Evolutionary conservation across 2,329 filamentous ascomycete species (phyloP).

Genomic region (Penicillium thymicola): DNA sequence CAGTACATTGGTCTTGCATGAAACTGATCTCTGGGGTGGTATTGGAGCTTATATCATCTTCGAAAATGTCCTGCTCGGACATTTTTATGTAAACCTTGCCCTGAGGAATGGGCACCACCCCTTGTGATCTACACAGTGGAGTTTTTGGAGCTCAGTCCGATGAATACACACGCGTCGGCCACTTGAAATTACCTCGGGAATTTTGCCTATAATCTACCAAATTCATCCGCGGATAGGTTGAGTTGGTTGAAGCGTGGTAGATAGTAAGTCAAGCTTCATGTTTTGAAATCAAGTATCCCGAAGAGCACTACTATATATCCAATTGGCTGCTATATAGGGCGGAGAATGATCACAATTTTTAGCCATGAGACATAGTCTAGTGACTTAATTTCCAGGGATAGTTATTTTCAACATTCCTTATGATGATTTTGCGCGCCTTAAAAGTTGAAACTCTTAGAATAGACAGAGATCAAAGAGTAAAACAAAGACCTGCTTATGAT

Average conservation of each 20-base stretch:
- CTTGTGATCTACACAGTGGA: constrained; percentile 2
- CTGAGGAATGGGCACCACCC: constrained; percentile 5
- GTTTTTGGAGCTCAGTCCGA: neutral
- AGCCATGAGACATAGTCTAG: neutral
- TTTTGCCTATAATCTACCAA: neutral
- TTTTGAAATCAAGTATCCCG: neutral
- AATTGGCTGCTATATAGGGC: neutral
- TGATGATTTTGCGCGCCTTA: neutral
- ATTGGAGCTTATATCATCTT: constrained; percentile 4
- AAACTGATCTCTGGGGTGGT: neutral
- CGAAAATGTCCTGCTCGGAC: neutral
- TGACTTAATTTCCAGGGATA: constrained; percentile 3
- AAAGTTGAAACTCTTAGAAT: neutral
- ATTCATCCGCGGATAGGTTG: neutral
- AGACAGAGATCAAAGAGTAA: neutral
- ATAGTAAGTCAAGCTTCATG: neutral
- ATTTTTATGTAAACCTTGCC: constrained; percentile 1
- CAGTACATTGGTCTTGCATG: neutral
- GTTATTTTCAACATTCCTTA: constrained; percentile 4
- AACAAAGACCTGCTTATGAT: neutral
- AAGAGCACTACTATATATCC: neutral
- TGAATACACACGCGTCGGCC: neutral
- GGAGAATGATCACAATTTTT: neutral
- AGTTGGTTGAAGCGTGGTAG: neutral
- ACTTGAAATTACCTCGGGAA: neutral